phyloP scores from a whole-genome alignment of 768 basidiomycete species.

The Xerocomellus amylosporus region DNA sequence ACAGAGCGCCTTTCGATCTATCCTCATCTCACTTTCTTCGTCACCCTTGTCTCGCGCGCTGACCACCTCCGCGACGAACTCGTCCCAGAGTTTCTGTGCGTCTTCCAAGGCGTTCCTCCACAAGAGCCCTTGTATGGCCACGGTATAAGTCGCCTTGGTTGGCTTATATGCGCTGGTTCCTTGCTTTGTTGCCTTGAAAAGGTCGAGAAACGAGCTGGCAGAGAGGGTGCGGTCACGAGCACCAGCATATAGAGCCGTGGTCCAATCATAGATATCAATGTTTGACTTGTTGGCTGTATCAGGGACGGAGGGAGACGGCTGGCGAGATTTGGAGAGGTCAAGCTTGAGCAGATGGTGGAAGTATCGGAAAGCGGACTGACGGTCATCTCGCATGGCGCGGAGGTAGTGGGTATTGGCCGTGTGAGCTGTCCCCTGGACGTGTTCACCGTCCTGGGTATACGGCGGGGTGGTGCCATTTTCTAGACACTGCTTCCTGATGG shows the following conservation, averaged over 20 bases:
- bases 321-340: constrained; percentile 18
- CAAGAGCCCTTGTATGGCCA: constrained; percentile 53
- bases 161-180: constrained; percentile 35
- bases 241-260: constrained; percentile 44
- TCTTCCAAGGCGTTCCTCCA: constrained; percentile 37
- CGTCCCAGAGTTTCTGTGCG: constrained; percentile 46
- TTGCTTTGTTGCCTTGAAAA: constrained; percentile 36
- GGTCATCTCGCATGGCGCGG: constrained; percentile 38
- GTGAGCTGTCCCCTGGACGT: constrained; percentile 24
- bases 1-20: constrained; percentile 50
- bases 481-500: constrained; percentile 36
- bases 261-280: constrained; percentile 47
- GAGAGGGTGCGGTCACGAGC: constrained; percentile 38
- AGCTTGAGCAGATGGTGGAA: constrained; percentile 38
- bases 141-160: constrained; percentile 49
- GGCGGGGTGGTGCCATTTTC: constrained; percentile 19
- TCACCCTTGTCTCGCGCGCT: neutral
- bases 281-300: constrained; percentile 20
- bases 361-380: constrained; percentile 46
- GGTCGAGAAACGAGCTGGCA: constrained; percentile 33
- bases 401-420: constrained; percentile 45
- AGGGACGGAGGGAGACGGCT: neutral
- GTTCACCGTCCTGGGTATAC: constrained; percentile 14
- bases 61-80: constrained; percentile 28
- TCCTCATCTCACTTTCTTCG: constrained; percentile 9